Evolutionary conservation across 176 grass and related monocot genomes (phyloP).

Genomic region (Oryza punctata): DNA sequence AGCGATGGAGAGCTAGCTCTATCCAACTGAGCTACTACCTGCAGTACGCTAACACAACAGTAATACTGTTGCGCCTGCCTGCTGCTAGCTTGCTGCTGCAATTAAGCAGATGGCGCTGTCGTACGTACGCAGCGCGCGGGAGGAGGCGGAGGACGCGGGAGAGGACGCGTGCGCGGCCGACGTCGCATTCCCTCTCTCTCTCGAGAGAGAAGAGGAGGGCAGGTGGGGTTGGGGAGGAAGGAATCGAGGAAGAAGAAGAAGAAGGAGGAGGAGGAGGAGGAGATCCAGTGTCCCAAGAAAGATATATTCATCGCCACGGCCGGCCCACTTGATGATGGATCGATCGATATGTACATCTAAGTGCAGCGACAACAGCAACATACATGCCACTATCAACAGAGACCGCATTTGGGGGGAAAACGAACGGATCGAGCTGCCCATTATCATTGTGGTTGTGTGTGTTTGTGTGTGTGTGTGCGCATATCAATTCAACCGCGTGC

Average conservation of each 20-base stretch:
- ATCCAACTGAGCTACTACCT: neutral
- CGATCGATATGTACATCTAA: neutral
- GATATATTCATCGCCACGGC: neutral
- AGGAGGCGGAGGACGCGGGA: constrained; percentile 8
- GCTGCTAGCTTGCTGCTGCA: neutral
- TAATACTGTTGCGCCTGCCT: neutral
- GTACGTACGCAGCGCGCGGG: neutral
- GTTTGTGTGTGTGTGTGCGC: no score
- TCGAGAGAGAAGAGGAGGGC: neutral
- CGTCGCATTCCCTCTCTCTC: constrained; percentile 42
- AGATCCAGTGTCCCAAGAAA: constrained; percentile 61
- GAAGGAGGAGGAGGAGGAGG: neutral
- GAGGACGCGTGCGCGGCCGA: constrained; percentile 27
- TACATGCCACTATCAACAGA: constrained; percentile 31
- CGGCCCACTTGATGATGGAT: neutral
- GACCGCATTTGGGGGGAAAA: constrained; percentile 6
- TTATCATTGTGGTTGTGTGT: neutral
- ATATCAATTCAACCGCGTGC: neutral
- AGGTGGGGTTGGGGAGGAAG: neutral
- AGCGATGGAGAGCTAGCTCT: neutral
- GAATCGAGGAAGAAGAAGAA: neutral
- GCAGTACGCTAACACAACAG: neutral
- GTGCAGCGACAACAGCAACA: constrained; percentile 23
- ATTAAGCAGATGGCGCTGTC: constrained; percentile 12
- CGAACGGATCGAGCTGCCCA: neutral